Evolutionary conservation across 139 green algal genomes (phyloP).

Genomic region (Nannochloris sp.): DNA sequence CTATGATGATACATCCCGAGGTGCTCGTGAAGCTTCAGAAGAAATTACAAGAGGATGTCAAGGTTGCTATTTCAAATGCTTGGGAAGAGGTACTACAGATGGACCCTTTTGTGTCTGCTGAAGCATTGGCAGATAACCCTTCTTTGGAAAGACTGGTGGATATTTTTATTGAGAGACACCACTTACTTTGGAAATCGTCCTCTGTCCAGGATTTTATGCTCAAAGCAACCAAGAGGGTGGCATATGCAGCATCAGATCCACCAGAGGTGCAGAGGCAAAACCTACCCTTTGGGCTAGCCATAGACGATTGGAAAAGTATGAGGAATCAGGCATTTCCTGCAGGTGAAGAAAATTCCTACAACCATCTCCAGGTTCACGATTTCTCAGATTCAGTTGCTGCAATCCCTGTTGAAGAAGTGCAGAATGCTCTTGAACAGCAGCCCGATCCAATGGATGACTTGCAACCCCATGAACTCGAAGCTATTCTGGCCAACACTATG

Average conservation of each 20-base stretch:
- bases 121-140: slow-evolving; percentile 40
- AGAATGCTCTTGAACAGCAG: slow-evolving; percentile 2
- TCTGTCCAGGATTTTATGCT: slow-evolving; percentile 60
- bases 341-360: slow-evolving; percentile 44
- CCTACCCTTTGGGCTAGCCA: slow-evolving; percentile 8
- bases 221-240: slow-evolving; percentile 27
- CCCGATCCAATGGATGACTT: background rate
- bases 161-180: slow-evolving; percentile 76
- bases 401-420: slow-evolving; percentile 51
- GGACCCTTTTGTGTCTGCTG: slow-evolving; percentile 36
- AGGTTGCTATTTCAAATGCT: slow-evolving; percentile 14
- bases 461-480: background rate
- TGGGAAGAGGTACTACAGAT: slow-evolving; percentile 48
- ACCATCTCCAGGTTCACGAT: slow-evolving; percentile 67
- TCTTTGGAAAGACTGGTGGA: slow-evolving; percentile 65
- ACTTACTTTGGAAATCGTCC: slow-evolving; percentile 73
- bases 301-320: slow-evolving; percentile 47
- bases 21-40: slow-evolving; percentile 45
- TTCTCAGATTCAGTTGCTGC: slow-evolving; percentile 63
- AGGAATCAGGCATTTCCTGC: slow-evolving; percentile 34
- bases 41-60: slow-evolving; percentile 48
- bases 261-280: background rate
- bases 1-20: slow-evolving; percentile 68
- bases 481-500: background rate
- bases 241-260: background rate